A percentile compares a stretch with the other conserved stretches of the same genome.
Conservation (phyloP, 2,329 filamentous ascomycete species). For the Fusarium neocosmosporiellum region DNA sequence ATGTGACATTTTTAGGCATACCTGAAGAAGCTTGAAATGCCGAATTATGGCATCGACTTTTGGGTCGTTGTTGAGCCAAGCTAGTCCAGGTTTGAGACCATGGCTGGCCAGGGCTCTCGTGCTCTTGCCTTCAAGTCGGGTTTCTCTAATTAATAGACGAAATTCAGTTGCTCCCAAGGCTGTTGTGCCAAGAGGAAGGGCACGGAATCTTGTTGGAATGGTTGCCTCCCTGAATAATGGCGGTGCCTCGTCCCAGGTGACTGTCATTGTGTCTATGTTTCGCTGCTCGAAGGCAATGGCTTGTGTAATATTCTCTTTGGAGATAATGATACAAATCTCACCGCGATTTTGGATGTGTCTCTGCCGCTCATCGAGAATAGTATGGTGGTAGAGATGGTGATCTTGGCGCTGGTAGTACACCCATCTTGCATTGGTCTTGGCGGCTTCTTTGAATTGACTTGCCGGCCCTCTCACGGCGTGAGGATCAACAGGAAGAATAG, state of each 20-base stretch:
- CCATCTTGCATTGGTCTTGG: too few species aligned
- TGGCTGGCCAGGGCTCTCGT: neutral
- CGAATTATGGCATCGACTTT: constrained; percentile 1
- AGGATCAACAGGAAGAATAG: neutral
- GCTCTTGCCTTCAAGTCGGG: neutral
- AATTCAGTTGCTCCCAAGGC: neutral
- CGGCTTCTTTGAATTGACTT: neutral
- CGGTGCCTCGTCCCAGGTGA: constrained; percentile 2
- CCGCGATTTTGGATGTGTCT: too few species aligned
- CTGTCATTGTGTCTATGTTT: neutral
- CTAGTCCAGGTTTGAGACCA: neutral
- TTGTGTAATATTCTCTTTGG: too few species aligned
- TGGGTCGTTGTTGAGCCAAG: neutral
- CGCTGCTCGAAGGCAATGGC: neutral
- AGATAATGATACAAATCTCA: too few species aligned
- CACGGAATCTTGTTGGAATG: neutral
- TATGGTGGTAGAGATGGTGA: too few species aligned
- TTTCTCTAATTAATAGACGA: neutral
- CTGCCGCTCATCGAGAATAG: too few species aligned
- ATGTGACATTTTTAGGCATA: too few species aligned
- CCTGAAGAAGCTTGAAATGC: constrained; percentile 7
- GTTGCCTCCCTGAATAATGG: neutral
- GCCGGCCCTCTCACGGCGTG: neutral
- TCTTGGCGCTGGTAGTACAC: too few species aligned
- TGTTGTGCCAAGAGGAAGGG: neutral